Evolutionary conservation across 768 basidiomycete genomes (phyloP).

Genomic region (Gloeostereum incarnatum): DNA sequence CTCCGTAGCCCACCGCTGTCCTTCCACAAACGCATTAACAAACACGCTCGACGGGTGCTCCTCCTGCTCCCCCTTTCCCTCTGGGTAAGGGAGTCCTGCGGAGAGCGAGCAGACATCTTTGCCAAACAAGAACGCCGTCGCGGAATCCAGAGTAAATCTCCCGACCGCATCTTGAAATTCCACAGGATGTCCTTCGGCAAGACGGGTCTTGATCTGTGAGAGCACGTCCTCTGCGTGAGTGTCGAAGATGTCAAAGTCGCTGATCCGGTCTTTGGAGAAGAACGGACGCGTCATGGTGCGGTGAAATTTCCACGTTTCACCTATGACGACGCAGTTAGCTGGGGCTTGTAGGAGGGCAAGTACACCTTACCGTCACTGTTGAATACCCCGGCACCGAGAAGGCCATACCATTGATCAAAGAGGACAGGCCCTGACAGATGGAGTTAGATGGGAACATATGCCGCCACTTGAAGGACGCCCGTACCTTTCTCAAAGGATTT

Average conservation of each 20-base stretch:
- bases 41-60: constrained; percentile 25
- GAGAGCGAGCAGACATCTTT: constrained; percentile 23
- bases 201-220: constrained; percentile 17
- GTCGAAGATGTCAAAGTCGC: constrained; percentile 30
- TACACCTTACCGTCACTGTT: constrained; percentile 18
- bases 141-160: constrained; percentile 48
- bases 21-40: constrained; percentile 25
- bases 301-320: constrained; percentile 30
- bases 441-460: background rate
- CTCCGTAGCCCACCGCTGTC: constrained; percentile 24
- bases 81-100: constrained; percentile 25
- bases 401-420: background rate
- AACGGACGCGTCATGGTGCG: constrained; percentile 34
- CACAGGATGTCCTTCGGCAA: constrained; percentile 22
- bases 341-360: constrained; percentile 8
- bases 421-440: background rate
- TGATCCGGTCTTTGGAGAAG: constrained; percentile 28
- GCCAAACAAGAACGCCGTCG: constrained; percentile 49
- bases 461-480: background rate
- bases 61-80: constrained; percentile 6
- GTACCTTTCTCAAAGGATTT: constrained; percentile 10
- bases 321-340: constrained; percentile 5
- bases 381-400: constrained; percentile 1
- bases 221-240: constrained; percentile 22
- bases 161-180: constrained; percentile 30